Base-by-base conservation (phyloP, 169 alveolate species). In the Plasmodium berghei region DNA sequence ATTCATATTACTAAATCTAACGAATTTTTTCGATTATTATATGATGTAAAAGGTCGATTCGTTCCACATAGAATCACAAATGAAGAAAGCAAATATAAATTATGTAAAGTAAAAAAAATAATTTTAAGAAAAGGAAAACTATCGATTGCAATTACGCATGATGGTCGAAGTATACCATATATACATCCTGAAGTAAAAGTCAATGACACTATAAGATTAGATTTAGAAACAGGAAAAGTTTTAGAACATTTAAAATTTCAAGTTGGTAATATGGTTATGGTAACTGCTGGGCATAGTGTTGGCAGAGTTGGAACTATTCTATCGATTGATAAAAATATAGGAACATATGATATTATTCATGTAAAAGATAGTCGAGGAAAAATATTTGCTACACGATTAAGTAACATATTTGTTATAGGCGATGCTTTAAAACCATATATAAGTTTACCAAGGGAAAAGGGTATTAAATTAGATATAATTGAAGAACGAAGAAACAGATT, bases 21-120 rank as follows among this genome's bases (percentile, higher is more conserved):
- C 92, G 99, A 98, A 92, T 93, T 94, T 93, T 98, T 97, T 96
- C 97, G 99, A 87, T 90, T 99, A 90, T 95, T 99, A 85, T 97
- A 97, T 95, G 99, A 99, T 95, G 97, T 98, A 88, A 98, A 98
- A 96, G 99, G 99, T 40, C 95, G 99, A 89, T 99, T 97, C 94
- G 96, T 95, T 54, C 98, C 99, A 18, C 99, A 96, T 94, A 96
- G 96, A 92, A 97, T 99, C 89, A 94, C 96, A 71, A 93, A 97
- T 66, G 99, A 98, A 80, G 99, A 98, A 93, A 99, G 99, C 40
- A 86, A 90, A 40, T 98, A 96, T 97, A 98, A 98, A 96, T 97
- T 98, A 72, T 98, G 99, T 97, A 96, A 97, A 46, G 98, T 98
- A 49, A 97, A 94, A 89, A 97, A 95, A 92, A 97, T 98, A 77